Evolutionary conservation across 768 basidiomycete genomes (phyloP).

Genomic region (Lentinus tigrinus): DNA sequence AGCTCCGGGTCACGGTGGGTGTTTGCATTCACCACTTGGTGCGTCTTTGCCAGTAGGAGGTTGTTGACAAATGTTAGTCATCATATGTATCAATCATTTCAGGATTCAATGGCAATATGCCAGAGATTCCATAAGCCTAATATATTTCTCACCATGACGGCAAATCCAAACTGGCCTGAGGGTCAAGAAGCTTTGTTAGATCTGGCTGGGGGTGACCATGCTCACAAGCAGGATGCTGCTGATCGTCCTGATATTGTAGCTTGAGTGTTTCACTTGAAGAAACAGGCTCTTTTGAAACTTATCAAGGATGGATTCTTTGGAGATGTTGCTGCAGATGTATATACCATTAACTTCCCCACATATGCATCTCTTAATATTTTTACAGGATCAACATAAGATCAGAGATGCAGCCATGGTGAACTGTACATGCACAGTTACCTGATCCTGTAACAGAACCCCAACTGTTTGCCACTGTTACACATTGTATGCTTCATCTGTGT

Average conservation of each 20-base stretch:
- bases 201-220: conserved; percentile 9
- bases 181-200: conserved; percentile 35
- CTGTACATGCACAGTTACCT: conserved; percentile 44
- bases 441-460: conserved; percentile 37
- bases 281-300: conserved; percentile 29
- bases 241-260: conserved; percentile 49
- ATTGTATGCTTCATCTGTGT: conserved; percentile 51
- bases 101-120: conserved; percentile 48
- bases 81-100: conserved; percentile 42
- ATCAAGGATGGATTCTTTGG: conserved; percentile 45
- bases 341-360: conserved; percentile 60
- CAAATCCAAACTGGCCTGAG: conserved; percentile 51
- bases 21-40: background rate
- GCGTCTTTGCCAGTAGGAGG: no score
- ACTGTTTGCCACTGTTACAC: conserved; percentile 40
- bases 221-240: conserved; percentile 32
- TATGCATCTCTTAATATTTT: conserved; percentile 47
- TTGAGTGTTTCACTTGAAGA: conserved; percentile 45
- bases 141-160: conserved; percentile 52
- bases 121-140: conserved; percentile 36
- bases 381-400: conserved; percentile 35
- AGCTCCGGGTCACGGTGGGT: background rate
- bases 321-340: conserved; percentile 39
- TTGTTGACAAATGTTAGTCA: conserved; percentile 26
- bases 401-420: conserved; percentile 38